Evolutionary conservation across 2,329 filamentous ascomycete genomes (phyloP).

Genomic region (Aspergillus caelatus): DNA sequence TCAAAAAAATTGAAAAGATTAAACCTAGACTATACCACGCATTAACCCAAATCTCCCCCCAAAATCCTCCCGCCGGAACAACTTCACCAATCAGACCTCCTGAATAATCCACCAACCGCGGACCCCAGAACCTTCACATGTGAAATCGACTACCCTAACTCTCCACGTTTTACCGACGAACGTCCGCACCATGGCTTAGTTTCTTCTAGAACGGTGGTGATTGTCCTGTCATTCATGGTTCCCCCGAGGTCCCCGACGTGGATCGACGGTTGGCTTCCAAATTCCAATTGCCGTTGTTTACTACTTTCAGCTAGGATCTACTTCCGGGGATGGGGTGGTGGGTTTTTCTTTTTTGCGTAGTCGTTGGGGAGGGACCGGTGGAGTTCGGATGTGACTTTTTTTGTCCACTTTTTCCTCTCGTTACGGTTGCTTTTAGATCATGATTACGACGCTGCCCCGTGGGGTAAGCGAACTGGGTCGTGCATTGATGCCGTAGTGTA

Average conservation of each 20-base stretch:
- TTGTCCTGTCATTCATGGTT: neutral
- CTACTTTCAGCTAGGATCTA: neutral
- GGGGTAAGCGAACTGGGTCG: neutral
- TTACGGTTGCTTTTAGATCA: neutral
- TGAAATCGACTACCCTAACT: neutral
- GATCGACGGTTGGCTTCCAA: neutral
- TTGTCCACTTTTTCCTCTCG: neutral
- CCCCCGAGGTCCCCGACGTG: neutral
- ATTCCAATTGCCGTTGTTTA: neutral
- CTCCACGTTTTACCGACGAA: neutral
- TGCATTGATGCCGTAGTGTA: neutral
- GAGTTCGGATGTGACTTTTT: neutral
- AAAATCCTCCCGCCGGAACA: neutral
- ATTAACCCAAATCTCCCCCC: neutral
- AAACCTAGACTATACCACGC: too few species aligned
- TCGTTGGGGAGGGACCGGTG: neutral
- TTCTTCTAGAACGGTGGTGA: neutral
- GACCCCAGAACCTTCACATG: neutral
- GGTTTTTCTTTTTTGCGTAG: neutral
- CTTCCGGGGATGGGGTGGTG: neutral
- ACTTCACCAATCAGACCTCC: neutral
- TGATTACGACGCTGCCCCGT: constrained; percentile 1
- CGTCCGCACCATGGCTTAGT: neutral
- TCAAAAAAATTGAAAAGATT: too few species aligned
- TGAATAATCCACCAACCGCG: neutral